A percentile compares a stretch with the other conserved stretches of the same genome.
Evolutionary conservation across 208 protist genomes (phyloP).

Genomic region (Angomonas ambiguus): DNA sequence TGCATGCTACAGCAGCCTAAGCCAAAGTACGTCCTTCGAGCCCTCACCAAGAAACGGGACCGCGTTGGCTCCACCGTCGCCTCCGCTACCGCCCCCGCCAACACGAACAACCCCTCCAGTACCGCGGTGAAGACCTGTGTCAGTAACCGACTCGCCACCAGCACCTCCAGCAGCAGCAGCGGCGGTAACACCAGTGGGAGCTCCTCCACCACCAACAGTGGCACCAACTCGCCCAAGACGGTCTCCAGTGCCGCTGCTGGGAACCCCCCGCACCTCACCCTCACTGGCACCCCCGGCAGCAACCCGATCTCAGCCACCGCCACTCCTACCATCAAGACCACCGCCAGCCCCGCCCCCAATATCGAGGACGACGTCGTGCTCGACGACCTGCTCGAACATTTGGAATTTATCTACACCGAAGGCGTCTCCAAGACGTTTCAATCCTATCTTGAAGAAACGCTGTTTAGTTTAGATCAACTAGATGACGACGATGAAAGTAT

Average conservation of each 20-base stretch:
- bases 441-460: slow-evolving; percentile 40
- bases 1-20: slow-evolving; percentile 72
- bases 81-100: no score
- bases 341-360: background rate
- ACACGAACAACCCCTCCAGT: no score
- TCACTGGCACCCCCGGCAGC: background rate
- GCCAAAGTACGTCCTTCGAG: slow-evolving; percentile 10
- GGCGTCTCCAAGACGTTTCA: slow-evolving; percentile 53
- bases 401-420: slow-evolving; percentile 51
- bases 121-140: background rate
- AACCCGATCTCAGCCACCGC: background rate
- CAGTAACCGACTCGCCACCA: background rate
- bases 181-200: slow-evolving; percentile 1
- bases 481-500: background rate
- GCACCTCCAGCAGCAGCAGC: background rate
- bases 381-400: slow-evolving; percentile 56
- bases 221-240: background rate
- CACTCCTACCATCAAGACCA: background rate
- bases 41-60: background rate
- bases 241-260: background rate
- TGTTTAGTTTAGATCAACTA: slow-evolving; percentile 5
- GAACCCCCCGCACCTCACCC: background rate
- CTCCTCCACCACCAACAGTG: background rate
- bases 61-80: background rate
- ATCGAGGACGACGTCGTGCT: slow-evolving; percentile 20